These are phyloP conservation scores for Trichophyton equinum DNA, from an alignment of 2,329 filamentous ascomycete genomes.

Conservation along the genomic window DNA sequence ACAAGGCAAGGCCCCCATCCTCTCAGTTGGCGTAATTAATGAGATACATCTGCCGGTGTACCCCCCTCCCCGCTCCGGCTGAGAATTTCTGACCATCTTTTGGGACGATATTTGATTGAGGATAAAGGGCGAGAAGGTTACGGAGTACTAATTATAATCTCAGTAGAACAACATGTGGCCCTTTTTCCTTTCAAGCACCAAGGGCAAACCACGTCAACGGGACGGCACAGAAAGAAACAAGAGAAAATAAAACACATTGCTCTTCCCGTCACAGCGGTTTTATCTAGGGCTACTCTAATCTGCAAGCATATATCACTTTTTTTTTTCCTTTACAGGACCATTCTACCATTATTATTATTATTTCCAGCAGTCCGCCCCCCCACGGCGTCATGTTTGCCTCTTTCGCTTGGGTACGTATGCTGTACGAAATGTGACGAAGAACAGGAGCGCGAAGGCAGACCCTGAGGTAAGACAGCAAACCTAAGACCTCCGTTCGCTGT, in stretches of 20 bases:
- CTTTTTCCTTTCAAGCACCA: background rate
- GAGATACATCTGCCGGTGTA: background rate
- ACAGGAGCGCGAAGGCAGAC: background rate
- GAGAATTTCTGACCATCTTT: background rate
- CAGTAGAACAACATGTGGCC: background rate
- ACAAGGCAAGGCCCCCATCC: background rate
- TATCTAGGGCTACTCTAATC: background rate
- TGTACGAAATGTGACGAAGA: background rate
- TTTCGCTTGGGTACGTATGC: background rate
- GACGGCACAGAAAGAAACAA: background rate
- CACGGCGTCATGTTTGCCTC: background rate
- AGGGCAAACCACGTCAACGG: background rate
- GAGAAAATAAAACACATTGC: background rate
- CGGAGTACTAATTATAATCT: background rate
- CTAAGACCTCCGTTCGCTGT: constrained; percentile 1
- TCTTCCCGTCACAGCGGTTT: background rate
- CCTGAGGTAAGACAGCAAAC: constrained; percentile 4
- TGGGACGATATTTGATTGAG: background rate
- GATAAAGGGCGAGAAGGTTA: background rate
- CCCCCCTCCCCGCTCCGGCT: background rate
- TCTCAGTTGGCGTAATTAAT: background rate
- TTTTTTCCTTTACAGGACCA: background rate
- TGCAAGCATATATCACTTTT: background rate
- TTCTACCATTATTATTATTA: background rate
- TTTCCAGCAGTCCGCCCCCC: background rate